Percentiles rank a stretch among this genome's conserved stretches.
phyloP scores from a whole-genome alignment of 2,329 filamentous ascomycete species.

The Lasiodiplodia hormozganensis region DNA sequence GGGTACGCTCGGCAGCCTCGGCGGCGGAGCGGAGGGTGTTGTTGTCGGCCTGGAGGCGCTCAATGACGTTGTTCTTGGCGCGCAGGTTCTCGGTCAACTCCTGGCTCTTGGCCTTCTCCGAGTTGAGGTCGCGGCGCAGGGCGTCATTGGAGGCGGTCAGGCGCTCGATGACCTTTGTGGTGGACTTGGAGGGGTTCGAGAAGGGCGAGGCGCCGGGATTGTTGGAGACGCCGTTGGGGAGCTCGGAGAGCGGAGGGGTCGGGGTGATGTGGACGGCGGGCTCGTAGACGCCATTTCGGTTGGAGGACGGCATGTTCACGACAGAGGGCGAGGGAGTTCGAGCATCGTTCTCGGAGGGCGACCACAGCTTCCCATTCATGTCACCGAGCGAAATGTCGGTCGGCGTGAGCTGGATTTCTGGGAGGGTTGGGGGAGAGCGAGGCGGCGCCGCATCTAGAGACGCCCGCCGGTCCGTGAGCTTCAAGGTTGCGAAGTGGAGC shows the following conservation, averaged over 20 bases:
- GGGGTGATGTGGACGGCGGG: constrained; percentile 17
- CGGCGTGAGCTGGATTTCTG: constrained; percentile 20
- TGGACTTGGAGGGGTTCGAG: constrained; percentile 28
- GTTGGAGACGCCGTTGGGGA: constrained; percentile 19
- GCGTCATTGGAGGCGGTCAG: constrained; percentile 78
- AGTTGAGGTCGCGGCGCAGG: constrained; percentile 67
- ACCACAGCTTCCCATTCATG: constrained; percentile 27
- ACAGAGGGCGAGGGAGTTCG: constrained; percentile 20
- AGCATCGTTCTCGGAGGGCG: constrained; percentile 24
- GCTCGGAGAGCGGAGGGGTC: constrained; percentile 21
- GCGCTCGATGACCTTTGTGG: constrained; percentile 64
- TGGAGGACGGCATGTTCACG: constrained; percentile 27
- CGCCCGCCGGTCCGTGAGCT: constrained; percentile 16
- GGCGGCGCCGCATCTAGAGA: constrained; percentile 29
- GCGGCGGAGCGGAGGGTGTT: constrained; percentile 22
- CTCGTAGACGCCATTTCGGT: constrained; percentile 28
- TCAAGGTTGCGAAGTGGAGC: constrained; percentile 9
- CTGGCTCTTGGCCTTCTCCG: constrained; percentile 56
- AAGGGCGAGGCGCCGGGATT: constrained; percentile 20
- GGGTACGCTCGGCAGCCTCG: constrained; percentile 20
- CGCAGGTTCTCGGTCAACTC: constrained; percentile 69
- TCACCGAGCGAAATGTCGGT: constrained; percentile 24
- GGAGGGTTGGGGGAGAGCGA: constrained; percentile 25
- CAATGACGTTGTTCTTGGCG: constrained; percentile 69
- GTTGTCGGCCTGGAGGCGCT: constrained; percentile 57